phyloP scores from a whole-genome alignment of 1,284 basidiomycete species.

The Phellopilus nigrolimitatus region DNA sequence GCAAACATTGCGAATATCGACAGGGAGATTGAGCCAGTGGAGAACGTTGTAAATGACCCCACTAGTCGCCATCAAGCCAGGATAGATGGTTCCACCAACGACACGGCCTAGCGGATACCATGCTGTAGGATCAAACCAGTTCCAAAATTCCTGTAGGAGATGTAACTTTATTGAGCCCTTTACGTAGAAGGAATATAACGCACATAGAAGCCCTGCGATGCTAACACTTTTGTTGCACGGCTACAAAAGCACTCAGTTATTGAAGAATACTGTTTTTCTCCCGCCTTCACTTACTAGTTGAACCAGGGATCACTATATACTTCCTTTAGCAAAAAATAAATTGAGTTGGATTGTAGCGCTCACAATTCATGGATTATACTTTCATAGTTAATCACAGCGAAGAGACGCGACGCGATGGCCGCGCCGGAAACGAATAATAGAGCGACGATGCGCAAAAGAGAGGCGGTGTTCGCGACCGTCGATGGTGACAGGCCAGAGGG shows the following conservation, averaged over 20 bases:
- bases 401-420: constrained; percentile 92
- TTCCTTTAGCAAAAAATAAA: neutral
- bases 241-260: constrained; percentile 37
- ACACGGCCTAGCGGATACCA: constrained; percentile 99
- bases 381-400: constrained; percentile 97
- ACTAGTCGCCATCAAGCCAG: constrained; percentile 96
- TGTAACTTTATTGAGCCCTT: constrained; percentile 14
- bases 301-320: constrained; percentile 99
- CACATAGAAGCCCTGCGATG: constrained; percentile 92
- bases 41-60: constrained; percentile 94
- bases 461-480: constrained; percentile 77
- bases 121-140: constrained; percentile 99
- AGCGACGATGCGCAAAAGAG: constrained; percentile 81
- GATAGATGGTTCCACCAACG: constrained; percentile 97
- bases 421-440: constrained; percentile 87
- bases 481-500: constrained; percentile 63
- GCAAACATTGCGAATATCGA: constrained; percentile 97
- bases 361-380: constrained; percentile 99
- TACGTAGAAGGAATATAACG: neutral
- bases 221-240: constrained; percentile 86
- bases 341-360: constrained; percentile 31
- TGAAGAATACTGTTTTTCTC: constrained; percentile 1
- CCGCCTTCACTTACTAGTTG: constrained; percentile 66
- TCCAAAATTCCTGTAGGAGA: constrained; percentile 93
- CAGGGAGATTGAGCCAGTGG: constrained; percentile 86